These are phyloP conservation scores for Pichia sp. DNA, from an alignment of 1,139 yeast species.

Conservation along the genomic window DNA sequence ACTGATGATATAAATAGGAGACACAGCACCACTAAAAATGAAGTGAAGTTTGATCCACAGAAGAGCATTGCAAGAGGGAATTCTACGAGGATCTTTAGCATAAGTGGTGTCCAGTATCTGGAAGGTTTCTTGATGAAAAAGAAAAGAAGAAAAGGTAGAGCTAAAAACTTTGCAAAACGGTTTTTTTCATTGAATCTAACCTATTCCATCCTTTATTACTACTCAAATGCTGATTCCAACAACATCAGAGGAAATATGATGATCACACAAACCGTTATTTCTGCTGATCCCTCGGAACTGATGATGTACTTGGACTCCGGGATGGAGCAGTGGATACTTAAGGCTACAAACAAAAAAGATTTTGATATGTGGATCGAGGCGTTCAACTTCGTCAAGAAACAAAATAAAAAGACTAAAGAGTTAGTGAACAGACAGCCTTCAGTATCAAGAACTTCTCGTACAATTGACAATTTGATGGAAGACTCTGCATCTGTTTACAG, in stretches of 20 bases:
- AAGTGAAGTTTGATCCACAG: slow-evolving; percentile 26
- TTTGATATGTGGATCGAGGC: slow-evolving; percentile 84
- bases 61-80: slow-evolving; percentile 7
- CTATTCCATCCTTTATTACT: slow-evolving; percentile 80
- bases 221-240: slow-evolving; percentile 61
- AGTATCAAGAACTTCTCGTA: neutral
- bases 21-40: slow-evolving; percentile 4
- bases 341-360: slow-evolving; percentile 59
- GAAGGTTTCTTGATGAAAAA: slow-evolving; percentile 74
- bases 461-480: neutral
- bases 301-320: slow-evolving; percentile 89
- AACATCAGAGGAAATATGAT: slow-evolving; percentile 92
- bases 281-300: slow-evolving; percentile 65
- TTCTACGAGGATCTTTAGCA: slow-evolving; percentile 26
- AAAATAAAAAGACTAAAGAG: slow-evolving; percentile 19
- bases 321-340: slow-evolving; percentile 89
- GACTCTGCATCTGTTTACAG: neutral
- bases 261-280: slow-evolving; percentile 69
- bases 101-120: slow-evolving; percentile 55
- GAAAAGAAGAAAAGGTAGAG: slow-evolving; percentile 64
- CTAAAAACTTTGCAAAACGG: slow-evolving; percentile 83
- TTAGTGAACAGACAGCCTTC: neutral
- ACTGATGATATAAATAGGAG: neutral
- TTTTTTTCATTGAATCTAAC: slow-evolving; percentile 78
- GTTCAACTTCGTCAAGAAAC: slow-evolving; percentile 45